phyloP scores from a whole-genome alignment of 139 green algal genomes.

The Chlamydomonas sphaeroides region DNA sequence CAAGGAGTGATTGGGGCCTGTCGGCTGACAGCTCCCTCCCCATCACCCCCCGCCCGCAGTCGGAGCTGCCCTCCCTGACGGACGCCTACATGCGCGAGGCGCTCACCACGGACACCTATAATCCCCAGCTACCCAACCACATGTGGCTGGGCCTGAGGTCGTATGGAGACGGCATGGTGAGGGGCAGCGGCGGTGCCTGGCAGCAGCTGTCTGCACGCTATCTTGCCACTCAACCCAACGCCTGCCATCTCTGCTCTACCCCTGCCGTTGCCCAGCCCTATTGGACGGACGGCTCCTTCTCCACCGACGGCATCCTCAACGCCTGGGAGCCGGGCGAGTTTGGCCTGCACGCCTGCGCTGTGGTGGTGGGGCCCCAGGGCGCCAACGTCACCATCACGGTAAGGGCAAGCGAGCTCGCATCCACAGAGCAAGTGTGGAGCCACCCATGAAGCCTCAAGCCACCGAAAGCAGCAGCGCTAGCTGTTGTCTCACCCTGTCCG shows the following conservation, averaged over 20 bases:
- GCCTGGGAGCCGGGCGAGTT: constrained; percentile 1
- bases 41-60: neutral
- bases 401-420: too few species aligned
- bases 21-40: too few species aligned
- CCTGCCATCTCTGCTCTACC: too few species aligned
- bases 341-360: neutral
- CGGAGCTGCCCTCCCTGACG: neutral
- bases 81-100: neutral
- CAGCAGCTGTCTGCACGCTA: too few species aligned
- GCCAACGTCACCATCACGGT: neutral
- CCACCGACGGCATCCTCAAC: neutral
- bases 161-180: neutral
- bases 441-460: too few species aligned
- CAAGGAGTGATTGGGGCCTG: too few species aligned
- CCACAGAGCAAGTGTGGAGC: too few species aligned
- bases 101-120: neutral
- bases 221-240: too few species aligned
- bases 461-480: too few species aligned
- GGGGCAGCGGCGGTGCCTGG: too few species aligned
- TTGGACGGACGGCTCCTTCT: neutral
- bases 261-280: neutral
- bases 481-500: too few species aligned
- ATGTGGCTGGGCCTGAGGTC: neutral
- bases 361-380: neutral
- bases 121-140: neutral